phyloP scores from a whole-genome alignment of 1,139 yeast species.

The Blastobotrys capitulatus region DNA sequence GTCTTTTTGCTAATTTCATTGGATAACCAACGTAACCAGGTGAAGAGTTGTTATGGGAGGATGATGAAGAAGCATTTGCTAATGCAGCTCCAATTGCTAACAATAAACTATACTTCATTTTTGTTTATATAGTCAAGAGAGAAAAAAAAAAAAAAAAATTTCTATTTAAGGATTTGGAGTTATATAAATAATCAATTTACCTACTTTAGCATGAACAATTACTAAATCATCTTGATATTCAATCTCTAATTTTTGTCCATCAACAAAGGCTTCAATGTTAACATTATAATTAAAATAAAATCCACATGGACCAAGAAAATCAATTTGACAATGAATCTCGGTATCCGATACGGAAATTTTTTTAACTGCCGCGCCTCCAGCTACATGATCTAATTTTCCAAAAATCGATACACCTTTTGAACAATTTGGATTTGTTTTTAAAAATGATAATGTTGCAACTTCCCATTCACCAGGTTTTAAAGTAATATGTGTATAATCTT shows the following conservation, averaged over 20 bases:
- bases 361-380: constrained; percentile 4
- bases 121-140: too few relatives aligned
- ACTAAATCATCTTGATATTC: not conserved
- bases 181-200: not conserved
- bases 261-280: not conserved
- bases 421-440: not conserved
- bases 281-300: not conserved
- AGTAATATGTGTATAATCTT: too few relatives aligned
- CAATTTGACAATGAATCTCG: not conserved
- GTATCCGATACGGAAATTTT: not conserved
- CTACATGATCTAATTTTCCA: constrained; percentile 7
- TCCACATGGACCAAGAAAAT: not conserved
- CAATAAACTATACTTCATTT: not conserved
- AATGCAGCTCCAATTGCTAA: not conserved
- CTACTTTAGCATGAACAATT: not conserved
- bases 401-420: not conserved
- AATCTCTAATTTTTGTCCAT: not conserved
- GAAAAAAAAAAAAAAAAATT: too few relatives aligned
- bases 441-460: not conserved
- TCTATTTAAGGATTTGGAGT: too few relatives aligned
- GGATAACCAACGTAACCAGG: constrained; percentile 7
- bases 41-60: not conserved
- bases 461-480: constrained; percentile 9
- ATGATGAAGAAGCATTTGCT: not conserved
- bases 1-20: constrained; percentile 2